phyloP scores from a whole-genome alignment of 2,329 filamentous ascomycete species.

The Sphaceloma murrayae region DNA sequence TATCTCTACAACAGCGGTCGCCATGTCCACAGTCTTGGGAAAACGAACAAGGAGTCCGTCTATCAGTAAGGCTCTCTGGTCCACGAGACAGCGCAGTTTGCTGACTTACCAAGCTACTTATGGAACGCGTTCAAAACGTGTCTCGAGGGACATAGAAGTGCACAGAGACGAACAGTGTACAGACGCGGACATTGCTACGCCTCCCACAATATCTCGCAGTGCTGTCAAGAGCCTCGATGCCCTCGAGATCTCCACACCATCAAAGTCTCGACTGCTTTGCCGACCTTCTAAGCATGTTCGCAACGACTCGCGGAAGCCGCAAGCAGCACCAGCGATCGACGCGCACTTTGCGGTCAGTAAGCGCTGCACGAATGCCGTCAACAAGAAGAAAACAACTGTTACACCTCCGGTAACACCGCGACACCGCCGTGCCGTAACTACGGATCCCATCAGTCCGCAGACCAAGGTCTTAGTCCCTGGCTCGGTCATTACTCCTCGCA shows the following conservation, averaged over 20 bases:
- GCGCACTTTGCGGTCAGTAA: constrained; percentile 35
- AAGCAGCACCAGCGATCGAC: constrained; percentile 41
- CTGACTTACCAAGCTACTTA: neutral
- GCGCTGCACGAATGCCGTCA: constrained; percentile 27
- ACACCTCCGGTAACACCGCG: constrained; percentile 60
- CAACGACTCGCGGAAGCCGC: constrained; percentile 33
- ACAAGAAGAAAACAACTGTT: constrained; percentile 25
- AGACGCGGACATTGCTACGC: constrained; percentile 36
- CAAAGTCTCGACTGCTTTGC: neutral
- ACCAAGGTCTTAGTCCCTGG: constrained; percentile 72
- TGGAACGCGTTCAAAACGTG: constrained; percentile 31
- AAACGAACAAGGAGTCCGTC: constrained; percentile 36
- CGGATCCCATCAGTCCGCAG: constrained; percentile 66
- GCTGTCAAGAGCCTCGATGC: constrained; percentile 35
- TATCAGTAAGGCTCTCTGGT: constrained; percentile 23
- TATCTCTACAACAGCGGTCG: too few relatives aligned
- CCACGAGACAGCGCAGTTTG: constrained; percentile 29
- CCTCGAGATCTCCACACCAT: constrained; percentile 18
- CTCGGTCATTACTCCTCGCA: constrained; percentile 66
- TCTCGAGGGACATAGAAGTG: constrained; percentile 34
- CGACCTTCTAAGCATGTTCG: constrained; percentile 41
- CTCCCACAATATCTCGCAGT: constrained; percentile 23
- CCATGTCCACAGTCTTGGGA: constrained; percentile 35
- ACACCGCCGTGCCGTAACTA: constrained; percentile 65
- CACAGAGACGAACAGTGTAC: constrained; percentile 62